Evolutionary conservation across 768 basidiomycete genomes (phyloP).

Genomic region (Leccinum pellstonianum): DNA sequence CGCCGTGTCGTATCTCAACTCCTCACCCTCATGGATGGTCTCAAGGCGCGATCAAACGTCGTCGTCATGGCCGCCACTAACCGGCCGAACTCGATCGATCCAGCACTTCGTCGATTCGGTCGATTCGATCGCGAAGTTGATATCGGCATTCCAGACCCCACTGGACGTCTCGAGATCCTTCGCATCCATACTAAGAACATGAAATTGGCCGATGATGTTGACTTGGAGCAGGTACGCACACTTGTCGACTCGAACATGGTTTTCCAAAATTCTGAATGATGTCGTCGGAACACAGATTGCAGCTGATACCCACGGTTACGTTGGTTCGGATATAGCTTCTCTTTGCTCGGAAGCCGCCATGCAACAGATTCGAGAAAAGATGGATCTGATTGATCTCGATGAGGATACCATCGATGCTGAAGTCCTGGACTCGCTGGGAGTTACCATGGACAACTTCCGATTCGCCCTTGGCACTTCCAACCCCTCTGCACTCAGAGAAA

Average conservation of each 20-base stretch:
- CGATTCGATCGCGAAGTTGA: constrained; percentile 99
- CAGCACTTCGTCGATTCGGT: constrained; percentile 97
- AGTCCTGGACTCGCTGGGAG: constrained; percentile 96
- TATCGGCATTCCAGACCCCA: constrained; percentile 98
- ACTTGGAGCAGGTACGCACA: constrained; percentile 78
- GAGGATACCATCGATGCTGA: constrained; percentile 99
- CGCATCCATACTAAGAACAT: constrained; percentile 99
- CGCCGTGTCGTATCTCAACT: constrained; percentile 98
- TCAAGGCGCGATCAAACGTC: constrained; percentile 98
- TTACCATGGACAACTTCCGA: constrained; percentile 99
- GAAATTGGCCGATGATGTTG: constrained; percentile 96
- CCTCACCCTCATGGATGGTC: constrained; percentile 97
- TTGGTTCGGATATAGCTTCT: constrained; percentile 96
- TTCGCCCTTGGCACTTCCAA: constrained; percentile 97
- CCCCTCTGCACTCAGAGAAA: constrained; percentile 98
- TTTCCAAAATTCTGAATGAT: constrained; percentile 8
- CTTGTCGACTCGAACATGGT: not conserved
- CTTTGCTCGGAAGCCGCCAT: constrained; percentile 99
- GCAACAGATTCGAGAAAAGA: constrained; percentile 99
- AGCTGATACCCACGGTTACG: constrained; percentile 98
- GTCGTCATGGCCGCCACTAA: constrained; percentile 99
- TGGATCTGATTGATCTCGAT: constrained; percentile 94
- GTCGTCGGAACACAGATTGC: constrained; percentile 65
- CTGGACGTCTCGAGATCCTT: constrained; percentile 97
- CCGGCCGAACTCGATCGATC: constrained; percentile 98